phyloP scores from a whole-genome alignment of 805 yeast genomes.

The Sugiyamaella marilandica region DNA sequence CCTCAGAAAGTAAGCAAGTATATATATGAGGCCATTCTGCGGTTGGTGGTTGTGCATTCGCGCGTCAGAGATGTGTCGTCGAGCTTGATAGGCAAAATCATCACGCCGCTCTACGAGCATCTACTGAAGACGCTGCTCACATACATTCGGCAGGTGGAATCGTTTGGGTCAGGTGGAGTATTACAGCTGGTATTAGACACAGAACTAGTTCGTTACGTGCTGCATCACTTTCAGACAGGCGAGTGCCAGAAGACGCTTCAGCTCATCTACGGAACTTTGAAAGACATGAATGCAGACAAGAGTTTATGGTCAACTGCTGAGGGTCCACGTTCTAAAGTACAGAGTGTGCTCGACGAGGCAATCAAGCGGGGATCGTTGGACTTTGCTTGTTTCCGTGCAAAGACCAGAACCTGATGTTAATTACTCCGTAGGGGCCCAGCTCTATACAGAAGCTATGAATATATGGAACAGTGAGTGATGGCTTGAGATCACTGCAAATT shows the following conservation, averaged over 20 bases:
- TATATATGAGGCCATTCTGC: conserved; percentile 45
- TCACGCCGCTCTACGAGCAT: conserved; percentile 44
- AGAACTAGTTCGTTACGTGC: conserved; percentile 44
- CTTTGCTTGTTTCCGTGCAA: conserved; percentile 9
- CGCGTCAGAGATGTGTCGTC: conserved; percentile 47
- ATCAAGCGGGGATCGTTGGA: conserved; percentile 8
- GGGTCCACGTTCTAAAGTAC: conserved; percentile 26
- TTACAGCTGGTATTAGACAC: conserved; percentile 51
- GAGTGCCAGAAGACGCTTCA: conserved; percentile 26
- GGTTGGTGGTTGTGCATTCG: conserved; percentile 49
- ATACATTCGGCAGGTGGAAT: conserved; percentile 41
- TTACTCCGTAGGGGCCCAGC: too few species aligned
- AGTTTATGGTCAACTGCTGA: conserved; percentile 25
- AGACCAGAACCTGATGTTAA: too few species aligned
- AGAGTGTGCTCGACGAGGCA: conserved; percentile 18
- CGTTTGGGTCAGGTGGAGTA: conserved; percentile 44
- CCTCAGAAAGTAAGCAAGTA: conserved; percentile 36
- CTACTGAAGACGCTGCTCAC: conserved; percentile 36
- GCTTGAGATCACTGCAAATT: too few species aligned
- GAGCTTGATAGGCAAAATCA: conserved; percentile 40
- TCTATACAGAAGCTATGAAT: too few species aligned
- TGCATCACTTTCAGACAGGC: conserved; percentile 25
- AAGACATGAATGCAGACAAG: conserved; percentile 25
- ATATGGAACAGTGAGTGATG: too few species aligned
- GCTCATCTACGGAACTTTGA: conserved; percentile 29